Conservation (phyloP, 73 alveolate species). For the Paramecium tetraurelia region DNA sequence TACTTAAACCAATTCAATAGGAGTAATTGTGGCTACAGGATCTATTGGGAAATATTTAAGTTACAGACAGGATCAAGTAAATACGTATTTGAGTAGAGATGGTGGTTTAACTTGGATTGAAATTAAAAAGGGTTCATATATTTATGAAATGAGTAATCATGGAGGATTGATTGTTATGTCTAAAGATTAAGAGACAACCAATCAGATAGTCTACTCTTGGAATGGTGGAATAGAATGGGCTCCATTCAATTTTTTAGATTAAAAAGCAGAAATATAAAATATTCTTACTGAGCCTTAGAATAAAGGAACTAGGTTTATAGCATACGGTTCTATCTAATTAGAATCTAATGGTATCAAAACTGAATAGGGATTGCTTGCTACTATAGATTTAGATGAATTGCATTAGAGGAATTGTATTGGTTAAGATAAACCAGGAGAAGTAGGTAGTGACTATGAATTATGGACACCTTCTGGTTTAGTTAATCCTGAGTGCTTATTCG, state of each 20-base stretch:
- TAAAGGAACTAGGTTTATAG: constrained; percentile 76
- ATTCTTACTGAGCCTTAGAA: constrained; percentile 88
- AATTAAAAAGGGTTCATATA: constrained; percentile 79
- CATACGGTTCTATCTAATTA: constrained; percentile 70
- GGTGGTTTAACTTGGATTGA: constrained; percentile 95
- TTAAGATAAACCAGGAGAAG: constrained; percentile 75
- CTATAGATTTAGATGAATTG: constrained; percentile 79
- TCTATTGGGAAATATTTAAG: constrained; percentile 83
- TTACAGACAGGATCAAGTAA: constrained; percentile 69
- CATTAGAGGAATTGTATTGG: constrained; percentile 89
- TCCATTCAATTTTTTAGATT: constrained; percentile 55
- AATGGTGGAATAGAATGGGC: constrained; percentile 79
- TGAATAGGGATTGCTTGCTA: constrained; percentile 73
- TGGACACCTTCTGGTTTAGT: constrained; percentile 89
- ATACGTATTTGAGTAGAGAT: constrained; percentile 91
- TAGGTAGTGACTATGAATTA: constrained; percentile 83
- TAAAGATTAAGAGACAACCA: constrained; percentile 75
- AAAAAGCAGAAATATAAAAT: constrained; percentile 73
- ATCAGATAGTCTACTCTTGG: constrained; percentile 74
- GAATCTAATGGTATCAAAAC: constrained; percentile 50
- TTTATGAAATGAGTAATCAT: constrained; percentile 95
- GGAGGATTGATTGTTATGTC: constrained; percentile 97
- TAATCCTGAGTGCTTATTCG: constrained; percentile 82
- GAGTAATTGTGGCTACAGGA: constrained; percentile 86
- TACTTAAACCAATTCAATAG: constrained; percentile 74